A percentile compares a stretch with the other conserved stretches of the same genome.
Conservation (phyloP, 2,329 filamentous ascomycete genomes). For the Colletotrichum endophyticum region DNA sequence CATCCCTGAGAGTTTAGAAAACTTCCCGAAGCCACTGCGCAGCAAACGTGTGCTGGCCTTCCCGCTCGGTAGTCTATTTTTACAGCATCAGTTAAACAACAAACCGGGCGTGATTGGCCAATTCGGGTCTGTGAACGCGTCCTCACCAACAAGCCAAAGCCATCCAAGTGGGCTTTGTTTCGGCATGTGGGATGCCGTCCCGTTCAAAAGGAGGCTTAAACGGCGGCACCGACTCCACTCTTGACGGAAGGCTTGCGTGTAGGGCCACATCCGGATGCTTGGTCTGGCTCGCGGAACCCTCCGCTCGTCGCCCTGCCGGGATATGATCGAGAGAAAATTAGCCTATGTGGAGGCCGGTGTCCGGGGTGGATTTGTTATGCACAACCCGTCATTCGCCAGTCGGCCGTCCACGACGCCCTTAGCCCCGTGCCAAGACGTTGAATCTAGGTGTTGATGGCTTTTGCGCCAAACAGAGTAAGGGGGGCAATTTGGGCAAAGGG, state of each 20-base stretch:
- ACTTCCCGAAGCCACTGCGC: not conserved
- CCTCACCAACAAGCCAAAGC: not conserved
- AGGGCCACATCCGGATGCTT: not conserved
- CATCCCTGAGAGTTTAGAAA: not conserved
- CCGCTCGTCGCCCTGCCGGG: not conserved
- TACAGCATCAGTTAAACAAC: not conserved
- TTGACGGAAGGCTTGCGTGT: conserved; percentile 6
- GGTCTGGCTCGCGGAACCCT: not conserved
- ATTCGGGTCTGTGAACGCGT: not conserved
- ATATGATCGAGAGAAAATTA: not conserved
- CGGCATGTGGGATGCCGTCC: conserved; percentile 11
- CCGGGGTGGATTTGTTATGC: conserved; percentile 8
- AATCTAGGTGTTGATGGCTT: not conserved
- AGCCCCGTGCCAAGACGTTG: not conserved
- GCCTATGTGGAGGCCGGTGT: not conserved
- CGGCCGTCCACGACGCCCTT: not conserved
- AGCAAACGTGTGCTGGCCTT: not conserved
- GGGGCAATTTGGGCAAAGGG: not conserved
- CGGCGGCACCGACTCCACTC: not conserved
- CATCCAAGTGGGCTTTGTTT: not conserved
- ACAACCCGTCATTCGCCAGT: not conserved
- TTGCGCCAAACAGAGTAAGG: not conserved
- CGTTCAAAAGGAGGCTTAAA: conserved; percentile 9
- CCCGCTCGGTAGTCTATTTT: not conserved
- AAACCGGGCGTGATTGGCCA: not conserved